Conservation (phyloP, 2,329 filamentous ascomycete species). For the Trichoderma oligosporum region DNA sequence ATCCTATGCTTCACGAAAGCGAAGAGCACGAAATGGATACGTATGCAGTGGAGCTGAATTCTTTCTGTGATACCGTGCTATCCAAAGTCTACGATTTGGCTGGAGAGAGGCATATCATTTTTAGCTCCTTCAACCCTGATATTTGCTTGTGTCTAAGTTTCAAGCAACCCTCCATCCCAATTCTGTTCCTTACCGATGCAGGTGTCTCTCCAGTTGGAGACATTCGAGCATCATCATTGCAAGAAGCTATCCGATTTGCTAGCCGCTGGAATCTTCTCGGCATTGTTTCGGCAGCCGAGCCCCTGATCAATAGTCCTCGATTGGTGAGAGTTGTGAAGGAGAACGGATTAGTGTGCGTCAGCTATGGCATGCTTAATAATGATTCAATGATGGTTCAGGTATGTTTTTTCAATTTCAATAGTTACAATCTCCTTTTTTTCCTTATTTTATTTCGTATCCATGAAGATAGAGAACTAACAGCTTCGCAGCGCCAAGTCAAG, state of each 20-base stretch:
- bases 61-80: slow-evolving; percentile 91
- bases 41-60: slow-evolving; percentile 92
- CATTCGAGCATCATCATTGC: slow-evolving; percentile 82
- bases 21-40: slow-evolving; percentile 96
- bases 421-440: not conserved
- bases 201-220: slow-evolving; percentile 80
- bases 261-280: slow-evolving; percentile 92
- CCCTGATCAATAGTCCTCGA: slow-evolving; percentile 82
- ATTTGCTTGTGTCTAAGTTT: slow-evolving; percentile 91
- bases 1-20: slow-evolving; percentile 94
- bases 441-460: too few species aligned
- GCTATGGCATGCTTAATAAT: slow-evolving; percentile 89
- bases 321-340: slow-evolving; percentile 93
- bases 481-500: slow-evolving; percentile 73
- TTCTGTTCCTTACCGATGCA: slow-evolving; percentile 89
- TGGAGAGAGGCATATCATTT: slow-evolving; percentile 84
- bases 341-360: slow-evolving; percentile 88
- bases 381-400: slow-evolving; percentile 81
- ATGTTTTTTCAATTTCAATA: slow-evolving; percentile 38
- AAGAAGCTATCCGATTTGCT: slow-evolving; percentile 93
- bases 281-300: slow-evolving; percentile 83
- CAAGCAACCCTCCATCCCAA: slow-evolving; percentile 95
- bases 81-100: slow-evolving; percentile 84
- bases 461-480: slow-evolving; percentile 22
- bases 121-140: slow-evolving; percentile 96